Evolutionary conservation across 495 filamentous ascomycete genomes (phyloP).

Genomic region (Lepraria neglecta): DNA sequence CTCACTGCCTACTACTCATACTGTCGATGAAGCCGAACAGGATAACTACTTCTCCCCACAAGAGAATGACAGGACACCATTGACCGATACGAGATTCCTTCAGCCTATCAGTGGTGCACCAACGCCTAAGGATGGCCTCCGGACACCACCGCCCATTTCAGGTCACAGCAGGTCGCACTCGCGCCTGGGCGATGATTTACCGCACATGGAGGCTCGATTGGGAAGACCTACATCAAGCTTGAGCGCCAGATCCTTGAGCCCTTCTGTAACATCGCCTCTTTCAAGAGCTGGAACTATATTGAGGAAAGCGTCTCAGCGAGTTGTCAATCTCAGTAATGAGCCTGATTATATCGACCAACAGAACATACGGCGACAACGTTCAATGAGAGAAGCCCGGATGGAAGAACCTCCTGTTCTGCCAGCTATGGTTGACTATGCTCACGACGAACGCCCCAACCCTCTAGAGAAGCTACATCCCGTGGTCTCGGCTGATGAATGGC

Average conservation of each 20-base stretch:
- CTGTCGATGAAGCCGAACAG: slow-evolving; percentile 38
- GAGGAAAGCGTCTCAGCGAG: slow-evolving; percentile 93
- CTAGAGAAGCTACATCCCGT: slow-evolving; percentile 39
- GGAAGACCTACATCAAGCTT: slow-evolving; percentile 40
- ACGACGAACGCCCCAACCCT: slow-evolving; percentile 47
- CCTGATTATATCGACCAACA: slow-evolving; percentile 65
- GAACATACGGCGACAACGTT: slow-evolving; percentile 61
- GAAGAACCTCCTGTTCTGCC: slow-evolving; percentile 54
- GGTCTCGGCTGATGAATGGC: slow-evolving; percentile 32
- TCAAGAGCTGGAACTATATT: slow-evolving; percentile 83
- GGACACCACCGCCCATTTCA: slow-evolving; percentile 41
- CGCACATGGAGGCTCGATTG: slow-evolving; percentile 48
- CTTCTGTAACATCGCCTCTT: slow-evolving; percentile 59
- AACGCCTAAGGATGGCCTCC: slow-evolving; percentile 6
- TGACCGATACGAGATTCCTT: slow-evolving; percentile 53
- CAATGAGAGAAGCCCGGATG: slow-evolving; percentile 44
- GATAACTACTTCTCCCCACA: slow-evolving; percentile 49
- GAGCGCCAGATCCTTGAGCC: slow-evolving; percentile 39
- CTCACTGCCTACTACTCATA: slow-evolving; percentile 37
- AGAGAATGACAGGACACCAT: slow-evolving; percentile 62
- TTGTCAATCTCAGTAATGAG: slow-evolving; percentile 95
- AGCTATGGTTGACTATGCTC: slow-evolving; percentile 46
- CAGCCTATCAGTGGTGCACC: slow-evolving; percentile 63
- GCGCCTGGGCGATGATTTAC: slow-evolving; percentile 58
- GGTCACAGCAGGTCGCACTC: slow-evolving; percentile 52